These are phyloP conservation scores for Mucor sp. DNA, from an alignment of 371 early-diverging fungal species.

Conservation along the genomic window DNA sequence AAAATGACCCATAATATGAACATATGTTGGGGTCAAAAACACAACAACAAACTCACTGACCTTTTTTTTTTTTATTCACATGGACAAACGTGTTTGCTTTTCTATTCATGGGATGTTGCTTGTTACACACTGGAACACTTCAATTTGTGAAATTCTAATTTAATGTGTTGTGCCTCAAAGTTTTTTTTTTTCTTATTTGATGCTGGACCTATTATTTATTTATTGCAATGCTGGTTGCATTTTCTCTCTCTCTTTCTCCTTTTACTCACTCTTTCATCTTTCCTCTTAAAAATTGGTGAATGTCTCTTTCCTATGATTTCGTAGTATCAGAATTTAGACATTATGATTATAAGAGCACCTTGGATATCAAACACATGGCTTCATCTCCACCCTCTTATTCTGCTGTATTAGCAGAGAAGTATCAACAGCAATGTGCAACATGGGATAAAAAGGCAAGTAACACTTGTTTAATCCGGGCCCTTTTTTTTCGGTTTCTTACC, in stretches of 20 bases:
- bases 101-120: background rate
- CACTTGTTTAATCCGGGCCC: background rate
- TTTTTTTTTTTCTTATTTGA: background rate
- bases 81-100: slow-evolving; percentile 6
- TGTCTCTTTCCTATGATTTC: slow-evolving; percentile 4
- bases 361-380: background rate
- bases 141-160: background rate
- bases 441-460: slow-evolving; percentile 6
- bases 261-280: background rate
- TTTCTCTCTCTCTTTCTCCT: background rate
- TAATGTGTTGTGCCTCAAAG: background rate
- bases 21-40: background rate
- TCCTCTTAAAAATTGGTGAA: background rate
- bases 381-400: slow-evolving; percentile 24
- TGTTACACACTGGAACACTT: slow-evolving; percentile 1
- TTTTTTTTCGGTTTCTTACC: background rate
- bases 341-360: background rate
- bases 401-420: slow-evolving; percentile 21
- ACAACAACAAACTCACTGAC: background rate
- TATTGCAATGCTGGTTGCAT: background rate
- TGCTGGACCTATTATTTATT: background rate
- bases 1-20: background rate
- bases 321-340: slow-evolving; percentile 6
- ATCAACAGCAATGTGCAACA: slow-evolving; percentile 6
- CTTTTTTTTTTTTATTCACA: slow-evolving; percentile 7